These are phyloP conservation scores for Ampelocalamus luodianensis DNA, from an alignment of 176 grass and related monocot genomes.

Conservation along the genomic window DNA sequence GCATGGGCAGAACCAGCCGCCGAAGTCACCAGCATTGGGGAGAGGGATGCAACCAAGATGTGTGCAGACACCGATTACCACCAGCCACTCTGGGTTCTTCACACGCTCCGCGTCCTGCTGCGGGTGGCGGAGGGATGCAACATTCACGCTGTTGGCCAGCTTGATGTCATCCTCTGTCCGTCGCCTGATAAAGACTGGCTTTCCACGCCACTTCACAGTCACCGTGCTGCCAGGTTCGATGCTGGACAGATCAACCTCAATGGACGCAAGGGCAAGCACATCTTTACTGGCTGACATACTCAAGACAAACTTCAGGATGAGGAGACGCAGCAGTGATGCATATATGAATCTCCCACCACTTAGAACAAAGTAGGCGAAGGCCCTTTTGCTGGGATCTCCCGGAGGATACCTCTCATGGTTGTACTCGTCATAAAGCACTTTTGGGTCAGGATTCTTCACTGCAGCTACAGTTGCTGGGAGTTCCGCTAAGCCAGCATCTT, in stretches of 20 bases:
- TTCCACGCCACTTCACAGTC: conserved; percentile 94
- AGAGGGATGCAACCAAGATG: conserved; percentile 91
- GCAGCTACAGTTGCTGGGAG: conserved; percentile 71
- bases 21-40: conserved; percentile 82
- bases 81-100: conserved; percentile 84
- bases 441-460: conserved; percentile 77
- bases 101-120: conserved; percentile 70
- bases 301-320: conserved; percentile 84
- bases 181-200: conserved; percentile 84
- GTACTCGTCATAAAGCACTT: conserved; percentile 80
- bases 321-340: conserved; percentile 76
- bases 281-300: conserved; percentile 96
- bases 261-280: conserved; percentile 77
- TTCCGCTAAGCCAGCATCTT: conserved; percentile 53
- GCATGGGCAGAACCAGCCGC: conserved; percentile 94
- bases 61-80: conserved; percentile 88
- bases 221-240: conserved; percentile 81
- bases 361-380: conserved; percentile 89
- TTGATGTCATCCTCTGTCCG: conserved; percentile 84
- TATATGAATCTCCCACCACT: conserved; percentile 87
- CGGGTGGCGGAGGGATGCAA: conserved; percentile 73
- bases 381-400: conserved; percentile 84
- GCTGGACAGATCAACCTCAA: conserved; percentile 84
- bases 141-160: conserved; percentile 78
- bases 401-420: conserved; percentile 89